Conservation (phyloP, 495 filamentous ascomycete genomes). For the Mytilinidion resinicola region DNA sequence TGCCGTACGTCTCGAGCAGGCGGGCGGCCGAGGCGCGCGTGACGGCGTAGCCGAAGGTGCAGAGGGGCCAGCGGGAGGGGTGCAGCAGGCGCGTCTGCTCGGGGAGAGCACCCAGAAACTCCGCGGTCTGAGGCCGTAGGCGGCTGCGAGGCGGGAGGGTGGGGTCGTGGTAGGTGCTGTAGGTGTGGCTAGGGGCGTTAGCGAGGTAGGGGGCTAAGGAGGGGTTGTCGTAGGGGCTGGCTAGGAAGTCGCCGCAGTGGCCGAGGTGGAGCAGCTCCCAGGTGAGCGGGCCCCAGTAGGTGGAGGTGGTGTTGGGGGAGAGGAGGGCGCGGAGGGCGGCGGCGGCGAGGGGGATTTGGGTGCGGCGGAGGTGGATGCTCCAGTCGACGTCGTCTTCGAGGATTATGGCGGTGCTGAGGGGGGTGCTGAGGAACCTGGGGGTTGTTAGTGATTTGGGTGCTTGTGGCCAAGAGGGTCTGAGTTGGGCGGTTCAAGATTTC, state of each 20-base stretch:
- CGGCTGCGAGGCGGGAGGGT: constrained; percentile 17
- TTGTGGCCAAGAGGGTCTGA: neutral
- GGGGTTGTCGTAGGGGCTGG: constrained; percentile 15
- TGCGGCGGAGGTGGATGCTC: constrained; percentile 32
- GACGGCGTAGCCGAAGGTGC: constrained; percentile 44
- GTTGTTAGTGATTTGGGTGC: neutral
- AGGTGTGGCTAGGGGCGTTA: neutral
- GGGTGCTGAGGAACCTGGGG: constrained; percentile 32
- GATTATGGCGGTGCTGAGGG: constrained; percentile 39
- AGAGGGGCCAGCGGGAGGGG: constrained; percentile 36
- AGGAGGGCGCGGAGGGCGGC: constrained; percentile 24
- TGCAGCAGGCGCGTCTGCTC: constrained; percentile 37
- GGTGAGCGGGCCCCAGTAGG: constrained; percentile 30
- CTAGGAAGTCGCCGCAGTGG: constrained; percentile 39
- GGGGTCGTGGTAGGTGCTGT: constrained; percentile 22
- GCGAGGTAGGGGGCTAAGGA: constrained; percentile 5
- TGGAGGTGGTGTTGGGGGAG: constrained; percentile 1
- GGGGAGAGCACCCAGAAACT: constrained; percentile 21
- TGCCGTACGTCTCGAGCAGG: constrained; percentile 23
- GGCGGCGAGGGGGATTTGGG: constrained; percentile 28
- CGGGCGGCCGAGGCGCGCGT: constrained; percentile 27
- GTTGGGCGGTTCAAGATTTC: neutral
- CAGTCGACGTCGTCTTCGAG: constrained; percentile 45
- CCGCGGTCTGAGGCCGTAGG: constrained; percentile 21
- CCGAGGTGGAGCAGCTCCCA: constrained; percentile 44